Percentiles rank a stretch among this genome's conserved stretches.
Evolutionary conservation across 805 yeast genomes (phyloP).

Genomic region (Metschnikowia drakensbergensis): DNA sequence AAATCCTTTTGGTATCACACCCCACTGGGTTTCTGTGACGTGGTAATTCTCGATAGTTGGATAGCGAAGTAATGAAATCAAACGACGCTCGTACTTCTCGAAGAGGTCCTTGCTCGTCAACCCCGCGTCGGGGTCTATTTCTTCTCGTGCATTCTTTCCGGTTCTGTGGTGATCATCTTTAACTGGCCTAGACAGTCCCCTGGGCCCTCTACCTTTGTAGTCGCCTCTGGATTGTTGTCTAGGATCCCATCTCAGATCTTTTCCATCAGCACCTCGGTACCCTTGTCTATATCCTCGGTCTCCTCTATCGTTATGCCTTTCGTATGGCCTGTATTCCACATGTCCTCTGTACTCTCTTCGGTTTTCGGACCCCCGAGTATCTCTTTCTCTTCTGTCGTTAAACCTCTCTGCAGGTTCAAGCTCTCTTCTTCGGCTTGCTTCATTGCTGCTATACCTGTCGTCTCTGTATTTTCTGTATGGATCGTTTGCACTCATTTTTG

Average conservation of each 20-base stretch:
- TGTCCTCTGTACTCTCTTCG: conserved; percentile 4
- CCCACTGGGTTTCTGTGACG: conserved; percentile 60
- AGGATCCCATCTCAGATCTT: conserved; percentile 17
- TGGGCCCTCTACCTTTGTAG: conserved; percentile 1
- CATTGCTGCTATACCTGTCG: background rate
- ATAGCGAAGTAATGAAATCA: conserved; percentile 35
- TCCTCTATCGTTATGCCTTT: background rate
- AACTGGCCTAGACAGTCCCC: conserved; percentile 8
- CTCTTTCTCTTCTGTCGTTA: conserved; percentile 11
- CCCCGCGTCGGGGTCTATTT: conserved; percentile 13
- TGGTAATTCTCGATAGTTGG: conserved; percentile 50
- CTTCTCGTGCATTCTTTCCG: background rate
- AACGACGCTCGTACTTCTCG: conserved; percentile 21
- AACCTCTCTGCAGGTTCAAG: conserved; percentile 1
- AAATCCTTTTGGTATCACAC: conserved; percentile 64
- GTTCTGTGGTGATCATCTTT: background rate
- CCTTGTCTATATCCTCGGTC: conserved; percentile 14
- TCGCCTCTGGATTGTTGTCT: conserved; percentile 7
- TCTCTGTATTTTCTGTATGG: conserved; percentile 2
- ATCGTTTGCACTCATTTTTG: conserved; percentile 1
- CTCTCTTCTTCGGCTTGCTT: conserved; percentile 3
- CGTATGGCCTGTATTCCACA: background rate
- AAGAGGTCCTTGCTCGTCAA: conserved; percentile 22
- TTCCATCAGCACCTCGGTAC: conserved; percentile 13
- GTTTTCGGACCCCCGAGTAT: conserved; percentile 12